These are phyloP conservation scores for Schizosaccharomyces japonicus DNA, from an alignment of 805 yeast genomes.

Conservation along the genomic window DNA sequence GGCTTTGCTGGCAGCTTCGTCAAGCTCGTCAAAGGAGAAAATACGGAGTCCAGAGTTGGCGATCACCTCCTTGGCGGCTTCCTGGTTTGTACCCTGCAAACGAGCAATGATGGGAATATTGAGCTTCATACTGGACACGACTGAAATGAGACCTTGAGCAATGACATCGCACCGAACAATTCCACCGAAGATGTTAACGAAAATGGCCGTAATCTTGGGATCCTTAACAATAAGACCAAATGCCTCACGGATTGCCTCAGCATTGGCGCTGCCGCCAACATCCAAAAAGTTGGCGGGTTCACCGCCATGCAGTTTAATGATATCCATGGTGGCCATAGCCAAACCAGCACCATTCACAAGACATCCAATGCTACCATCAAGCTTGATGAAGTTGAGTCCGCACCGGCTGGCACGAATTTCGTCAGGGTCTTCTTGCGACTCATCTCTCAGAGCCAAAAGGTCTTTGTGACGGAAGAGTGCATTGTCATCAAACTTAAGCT, in stretches of 20 bases:
- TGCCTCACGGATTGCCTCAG: slow-evolving; percentile 91
- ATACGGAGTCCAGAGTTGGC: slow-evolving; percentile 76
- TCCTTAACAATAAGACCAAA: slow-evolving; percentile 81
- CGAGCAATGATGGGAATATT: slow-evolving; percentile 90
- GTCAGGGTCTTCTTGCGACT: slow-evolving; percentile 92
- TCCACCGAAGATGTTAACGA: slow-evolving; percentile 97
- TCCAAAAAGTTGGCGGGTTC: slow-evolving; percentile 97
- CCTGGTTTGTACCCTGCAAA: slow-evolving; percentile 93
- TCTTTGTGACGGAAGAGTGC: slow-evolving; percentile 88
- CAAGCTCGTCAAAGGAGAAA: slow-evolving; percentile 74
- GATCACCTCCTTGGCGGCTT: slow-evolving; percentile 68
- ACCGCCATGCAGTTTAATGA: slow-evolving; percentile 93
- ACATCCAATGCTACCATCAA: slow-evolving; percentile 96
- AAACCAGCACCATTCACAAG: slow-evolving; percentile 98
- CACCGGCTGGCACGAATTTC: slow-evolving; percentile 79
- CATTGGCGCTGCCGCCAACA: slow-evolving; percentile 99
- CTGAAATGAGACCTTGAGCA: slow-evolving; percentile 90
- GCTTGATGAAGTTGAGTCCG: slow-evolving; percentile 86
- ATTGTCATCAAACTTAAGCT: slow-evolving; percentile 91
- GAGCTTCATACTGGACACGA: slow-evolving; percentile 74
- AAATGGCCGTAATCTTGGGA: slow-evolving; percentile 73
- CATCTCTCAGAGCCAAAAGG: slow-evolving; percentile 89
- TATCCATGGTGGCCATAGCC: slow-evolving; percentile 99
- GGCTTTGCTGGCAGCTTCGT: slow-evolving; percentile 90
- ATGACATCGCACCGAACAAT: slow-evolving; percentile 98